Evolutionary conservation across 179 eudicot species (phyloP).

Genomic region (Corrigiola litoralis): DNA sequence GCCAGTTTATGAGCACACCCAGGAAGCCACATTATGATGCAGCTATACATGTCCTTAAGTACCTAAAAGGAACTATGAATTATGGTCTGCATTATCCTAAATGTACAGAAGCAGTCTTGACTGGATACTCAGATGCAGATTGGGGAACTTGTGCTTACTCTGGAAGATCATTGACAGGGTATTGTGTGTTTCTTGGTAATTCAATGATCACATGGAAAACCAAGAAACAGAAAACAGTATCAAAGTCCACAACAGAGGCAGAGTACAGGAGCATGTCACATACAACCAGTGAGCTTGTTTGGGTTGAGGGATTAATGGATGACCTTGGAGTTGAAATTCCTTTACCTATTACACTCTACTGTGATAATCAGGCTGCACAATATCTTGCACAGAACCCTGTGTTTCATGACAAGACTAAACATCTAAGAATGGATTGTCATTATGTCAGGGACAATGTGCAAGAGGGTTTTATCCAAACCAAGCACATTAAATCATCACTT

Average conservation of each 20-base stretch:
- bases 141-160: not conserved
- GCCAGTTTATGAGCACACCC: not conserved
- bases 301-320: not conserved
- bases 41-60: not conserved
- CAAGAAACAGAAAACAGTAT: not conserved
- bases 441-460: not conserved
- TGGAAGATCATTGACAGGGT: not conserved
- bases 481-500: not conserved
- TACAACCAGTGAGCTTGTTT: not conserved
- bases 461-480: not conserved
- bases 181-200: not conserved
- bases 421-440: not conserved
- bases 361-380: not conserved
- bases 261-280: not conserved
- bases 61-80: not conserved
- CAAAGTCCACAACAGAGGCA: not conserved
- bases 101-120: not conserved
- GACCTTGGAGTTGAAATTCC: not conserved
- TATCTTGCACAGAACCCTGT: not conserved
- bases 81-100: too few relatives aligned
- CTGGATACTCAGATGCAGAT: not conserved
- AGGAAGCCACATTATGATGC: not conserved
- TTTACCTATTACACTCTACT: not conserved
- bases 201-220: not conserved
- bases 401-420: too few relatives aligned